phyloP scores from a whole-genome alignment of 768 basidiomycete genomes.

The Russula griseocarnosa region DNA sequence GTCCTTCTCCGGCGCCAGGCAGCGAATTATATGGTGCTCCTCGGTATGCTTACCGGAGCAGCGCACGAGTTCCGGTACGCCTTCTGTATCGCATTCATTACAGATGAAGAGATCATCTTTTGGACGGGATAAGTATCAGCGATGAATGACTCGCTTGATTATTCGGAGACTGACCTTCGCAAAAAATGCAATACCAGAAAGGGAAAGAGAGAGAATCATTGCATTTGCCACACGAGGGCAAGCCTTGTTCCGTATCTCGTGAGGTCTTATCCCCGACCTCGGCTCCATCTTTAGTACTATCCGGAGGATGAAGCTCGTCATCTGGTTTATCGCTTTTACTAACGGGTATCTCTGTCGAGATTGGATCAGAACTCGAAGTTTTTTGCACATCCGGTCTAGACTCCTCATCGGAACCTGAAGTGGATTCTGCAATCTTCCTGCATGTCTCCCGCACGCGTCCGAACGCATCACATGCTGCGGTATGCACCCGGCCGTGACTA shows the following conservation, averaged over 20 bases:
- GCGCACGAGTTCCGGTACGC: constrained; percentile 6
- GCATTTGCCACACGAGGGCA: constrained; percentile 31
- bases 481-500: not conserved
- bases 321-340: not conserved
- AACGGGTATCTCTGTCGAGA: no score
- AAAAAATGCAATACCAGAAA: constrained; percentile 36
- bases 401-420: not conserved
- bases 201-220: constrained; percentile 28
- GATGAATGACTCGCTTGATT: no score
- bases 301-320: not conserved
- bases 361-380: not conserved
- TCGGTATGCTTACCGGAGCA: constrained; percentile 12
- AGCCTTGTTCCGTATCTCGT: not conserved
- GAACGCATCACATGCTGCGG: not conserved
- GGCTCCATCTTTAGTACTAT: not conserved
- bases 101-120: constrained; percentile 20
- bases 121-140: no score
- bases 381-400: not conserved
- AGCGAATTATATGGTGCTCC: constrained; percentile 18
- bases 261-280: not conserved
- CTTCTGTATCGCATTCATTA: constrained; percentile 23
- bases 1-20: constrained; percentile 1
- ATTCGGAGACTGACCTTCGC: constrained; percentile 23
- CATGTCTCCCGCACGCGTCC: constrained; percentile 2
- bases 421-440: not conserved